Conservation (phyloP, 305 asterid genomes). For the Withania somnifera region DNA sequence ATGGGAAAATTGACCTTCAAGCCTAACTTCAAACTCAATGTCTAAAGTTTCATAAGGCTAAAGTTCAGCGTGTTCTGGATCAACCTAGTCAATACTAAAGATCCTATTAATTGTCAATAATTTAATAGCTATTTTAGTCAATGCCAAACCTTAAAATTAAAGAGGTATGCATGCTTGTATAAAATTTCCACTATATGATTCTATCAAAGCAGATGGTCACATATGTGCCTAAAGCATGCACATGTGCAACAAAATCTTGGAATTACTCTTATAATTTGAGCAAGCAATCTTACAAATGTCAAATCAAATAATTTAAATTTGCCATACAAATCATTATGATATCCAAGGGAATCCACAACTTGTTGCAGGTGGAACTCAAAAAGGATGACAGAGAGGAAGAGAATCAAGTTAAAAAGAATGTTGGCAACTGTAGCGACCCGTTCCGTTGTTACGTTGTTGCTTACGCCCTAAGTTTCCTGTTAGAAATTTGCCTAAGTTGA, state of each 20-base stretch:
- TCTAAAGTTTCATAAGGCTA: neutral
- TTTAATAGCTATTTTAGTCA: neutral
- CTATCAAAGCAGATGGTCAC: neutral
- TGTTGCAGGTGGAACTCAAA: neutral
- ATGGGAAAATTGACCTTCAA: neutral
- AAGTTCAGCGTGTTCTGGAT: neutral
- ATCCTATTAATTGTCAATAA: neutral
- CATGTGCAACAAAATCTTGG: neutral
- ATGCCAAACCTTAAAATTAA: neutral
- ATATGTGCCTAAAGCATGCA: neutral
- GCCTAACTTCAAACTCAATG: neutral
- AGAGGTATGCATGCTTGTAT: neutral
- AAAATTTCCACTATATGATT: neutral
- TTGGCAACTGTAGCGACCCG: neutral
- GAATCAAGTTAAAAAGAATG: neutral
- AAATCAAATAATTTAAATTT: neutral
- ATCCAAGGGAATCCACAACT: neutral
- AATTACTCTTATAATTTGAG: neutral
- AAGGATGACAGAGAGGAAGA: neutral
- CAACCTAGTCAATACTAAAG: neutral
- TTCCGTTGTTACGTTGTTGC: no score
- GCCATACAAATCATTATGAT: neutral
- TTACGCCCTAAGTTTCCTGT: no score
- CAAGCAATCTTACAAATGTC: neutral
- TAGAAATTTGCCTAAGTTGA: no score